Conservation (phyloP, 306 rosid genomes). For the Boehmeria nivea region DNA sequence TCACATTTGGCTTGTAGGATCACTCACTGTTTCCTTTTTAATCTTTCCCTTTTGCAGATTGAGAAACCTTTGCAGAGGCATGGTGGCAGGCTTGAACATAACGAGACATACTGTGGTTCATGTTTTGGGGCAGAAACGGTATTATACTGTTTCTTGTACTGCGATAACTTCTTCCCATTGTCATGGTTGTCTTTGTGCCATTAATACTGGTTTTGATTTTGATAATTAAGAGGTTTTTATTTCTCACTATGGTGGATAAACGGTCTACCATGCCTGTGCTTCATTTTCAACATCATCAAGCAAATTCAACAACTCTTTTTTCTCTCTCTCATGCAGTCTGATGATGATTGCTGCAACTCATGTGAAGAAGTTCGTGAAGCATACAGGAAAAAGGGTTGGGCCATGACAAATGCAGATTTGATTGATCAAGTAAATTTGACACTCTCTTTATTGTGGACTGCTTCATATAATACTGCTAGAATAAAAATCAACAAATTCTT, state of each 20-base stretch:
- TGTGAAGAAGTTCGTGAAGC: slow-evolving; percentile 94
- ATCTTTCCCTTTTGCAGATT: slow-evolving; percentile 46
- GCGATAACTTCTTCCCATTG: slow-evolving; percentile 19
- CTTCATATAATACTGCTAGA: neutral
- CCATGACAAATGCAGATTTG: slow-evolving; percentile 64
- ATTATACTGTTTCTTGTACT: slow-evolving; percentile 23
- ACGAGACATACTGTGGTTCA: slow-evolving; percentile 86
- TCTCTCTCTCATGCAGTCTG: slow-evolving; percentile 55
- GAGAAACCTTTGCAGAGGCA: slow-evolving; percentile 86
- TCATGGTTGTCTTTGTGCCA: too few species aligned
- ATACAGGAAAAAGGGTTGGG: slow-evolving; percentile 91
- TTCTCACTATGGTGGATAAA: too few species aligned
- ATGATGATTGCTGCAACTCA: slow-evolving; percentile 76
- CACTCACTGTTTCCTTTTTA: neutral
- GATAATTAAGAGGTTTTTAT: too few species aligned
- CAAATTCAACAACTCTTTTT: too few species aligned
- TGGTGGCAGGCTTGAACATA: slow-evolving; percentile 90
- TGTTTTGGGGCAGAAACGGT: slow-evolving; percentile 92
- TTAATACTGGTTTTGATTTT: too few species aligned
- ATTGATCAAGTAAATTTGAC: slow-evolving; percentile 71
- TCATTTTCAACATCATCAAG: too few species aligned
- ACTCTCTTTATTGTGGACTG: slow-evolving; percentile 1
- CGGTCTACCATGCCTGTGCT: too few species aligned
- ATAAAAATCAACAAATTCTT: neutral
- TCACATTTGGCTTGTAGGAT: slow-evolving; percentile 6